phyloP scores from a whole-genome alignment of 140 eudicot species.

The Senecio squalidus region DNA sequence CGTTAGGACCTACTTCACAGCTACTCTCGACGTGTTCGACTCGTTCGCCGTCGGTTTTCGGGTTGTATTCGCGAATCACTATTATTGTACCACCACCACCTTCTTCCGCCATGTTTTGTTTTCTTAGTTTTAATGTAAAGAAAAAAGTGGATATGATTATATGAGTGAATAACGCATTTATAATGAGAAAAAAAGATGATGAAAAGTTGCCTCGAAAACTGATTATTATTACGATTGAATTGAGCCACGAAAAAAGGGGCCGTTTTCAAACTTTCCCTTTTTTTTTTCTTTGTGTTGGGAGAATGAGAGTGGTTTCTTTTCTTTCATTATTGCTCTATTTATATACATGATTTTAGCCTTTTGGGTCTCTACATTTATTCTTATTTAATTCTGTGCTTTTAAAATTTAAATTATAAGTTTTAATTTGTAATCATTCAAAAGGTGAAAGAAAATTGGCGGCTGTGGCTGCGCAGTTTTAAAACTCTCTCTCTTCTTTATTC shows the following conservation, averaged over 20 bases:
- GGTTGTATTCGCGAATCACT: conserved; percentile 52
- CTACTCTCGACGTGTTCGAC: conserved; percentile 76
- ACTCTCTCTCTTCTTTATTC: conserved; percentile 37
- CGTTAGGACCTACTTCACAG: conserved; percentile 83
- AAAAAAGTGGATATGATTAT: neutral
- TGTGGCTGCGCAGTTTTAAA: conserved; percentile 57
- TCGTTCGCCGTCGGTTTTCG: conserved; percentile 31
- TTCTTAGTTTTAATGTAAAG: neutral
- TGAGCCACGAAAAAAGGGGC: conserved; percentile 21
- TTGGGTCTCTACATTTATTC: neutral
- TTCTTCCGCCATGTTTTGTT: conserved; percentile 18
- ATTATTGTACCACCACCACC: conserved; percentile 18
- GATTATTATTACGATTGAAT: conserved; percentile 28
- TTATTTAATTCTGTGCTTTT: conserved; percentile 8
- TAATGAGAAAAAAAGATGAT: conserved; percentile 1
- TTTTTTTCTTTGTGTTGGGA: conserved; percentile 1
- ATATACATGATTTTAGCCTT: conserved; percentile 38
- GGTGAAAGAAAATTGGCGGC: conserved; percentile 52
- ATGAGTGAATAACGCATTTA: conserved; percentile 2
- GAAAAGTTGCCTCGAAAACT: conserved; percentile 24
- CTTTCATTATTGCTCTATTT: conserved; percentile 25
- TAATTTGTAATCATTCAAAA: conserved; percentile 18
- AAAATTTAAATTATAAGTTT: neutral
- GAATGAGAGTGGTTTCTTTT: conserved; percentile 26
- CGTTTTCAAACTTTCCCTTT: conserved; percentile 28